Base-by-base conservation (phyloP, 1,139 yeast genomes). In the Yamadazyma friedrichii region DNA sequence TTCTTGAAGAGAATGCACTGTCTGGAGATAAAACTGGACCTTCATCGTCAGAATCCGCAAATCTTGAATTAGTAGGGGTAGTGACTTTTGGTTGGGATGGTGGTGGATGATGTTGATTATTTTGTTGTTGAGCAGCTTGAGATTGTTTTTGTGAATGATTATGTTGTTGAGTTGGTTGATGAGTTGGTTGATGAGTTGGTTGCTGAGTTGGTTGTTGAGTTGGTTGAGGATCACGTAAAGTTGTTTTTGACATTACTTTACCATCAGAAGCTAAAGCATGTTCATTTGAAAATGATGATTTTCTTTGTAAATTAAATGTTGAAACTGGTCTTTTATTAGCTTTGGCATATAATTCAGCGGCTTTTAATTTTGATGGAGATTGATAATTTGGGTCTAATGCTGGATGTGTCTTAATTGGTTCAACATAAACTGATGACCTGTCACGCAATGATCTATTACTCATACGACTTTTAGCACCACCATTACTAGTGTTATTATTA, bases 271-370 rank as follows among this genome's bases (percentile, higher is more conserved):
- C 20, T 3, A 16, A n/a, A 9, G 48, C 41, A 25, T 46, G 53
- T 15, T 54, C 61, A 52, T 74, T 79, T 42, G 73, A 77, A 53
- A 76, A 82, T 17, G 87, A 80, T 0, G 88, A 80, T 42, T 69
- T 70, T 46, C 75, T 70, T 33, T 48, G 50, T 16, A 59, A 55
- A 15, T 67, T 58, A 61, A 76, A 59, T 12, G 62, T 60, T 9
- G 76, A 69, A 15, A 58, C 46, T 24, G 76, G 73, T 51, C 78
- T 64, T 12, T 64, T 44, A 39, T 72, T 68, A 1, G 81, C 82
- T 46, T 65, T 73, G 13, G 77, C 70, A 43, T 76, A 77, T 36
- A 76, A 66, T 41, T 76, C 78, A 6, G 71, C 74, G 1, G 78
- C 79, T 49, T 62, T 66, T 12, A 56, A 47, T 43, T 74, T 73